Percentiles rank a stretch among this genome's conserved stretches.
These are phyloP conservation scores for Keqinozyma sinolaborantium DNA, from an alignment of 1,139 yeast genomes.

Conservation along the genomic window DNA sequence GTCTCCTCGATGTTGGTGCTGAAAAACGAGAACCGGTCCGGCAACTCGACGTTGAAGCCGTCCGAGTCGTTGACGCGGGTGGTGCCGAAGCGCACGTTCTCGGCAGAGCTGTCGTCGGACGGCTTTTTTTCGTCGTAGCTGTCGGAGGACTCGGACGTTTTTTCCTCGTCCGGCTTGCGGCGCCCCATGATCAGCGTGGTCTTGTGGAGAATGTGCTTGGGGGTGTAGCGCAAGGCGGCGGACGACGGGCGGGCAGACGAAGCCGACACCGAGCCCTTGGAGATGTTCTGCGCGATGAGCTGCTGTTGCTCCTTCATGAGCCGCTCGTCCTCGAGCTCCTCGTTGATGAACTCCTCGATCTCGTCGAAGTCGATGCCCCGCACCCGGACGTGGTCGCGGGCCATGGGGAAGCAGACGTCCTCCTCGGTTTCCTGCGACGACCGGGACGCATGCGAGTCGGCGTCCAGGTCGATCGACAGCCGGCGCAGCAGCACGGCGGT, in stretches of 20 bases:
- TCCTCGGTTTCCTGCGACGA: conserved; percentile 88
- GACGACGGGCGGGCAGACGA: conserved; percentile 14
- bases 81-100: conserved; percentile 32
- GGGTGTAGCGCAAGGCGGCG: conserved; percentile 67
- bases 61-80: conserved; percentile 25
- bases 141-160: conserved; percentile 25
- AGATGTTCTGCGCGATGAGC: conserved; percentile 22
- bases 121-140: conserved; percentile 11
- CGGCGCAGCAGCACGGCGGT: conserved; percentile 23
- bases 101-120: conserved; percentile 10
- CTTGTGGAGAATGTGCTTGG: conserved; percentile 30
- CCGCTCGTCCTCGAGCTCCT: conserved; percentile 33
- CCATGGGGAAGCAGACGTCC: conserved; percentile 96
- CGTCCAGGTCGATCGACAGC: conserved; percentile 54
- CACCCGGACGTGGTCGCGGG: conserved; percentile 63
- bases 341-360: conserved; percentile 68
- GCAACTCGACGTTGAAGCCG: conserved; percentile 17
- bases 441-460: conserved; percentile 68
- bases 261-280: conserved; percentile 5
- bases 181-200: conserved; percentile 8
- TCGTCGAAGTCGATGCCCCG: conserved; percentile 80
- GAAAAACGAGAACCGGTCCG: conserved; percentile 82
- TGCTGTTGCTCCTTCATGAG: conserved; percentile 27
- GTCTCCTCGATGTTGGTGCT: conserved; percentile 82
- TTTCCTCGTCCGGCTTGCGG: conserved; percentile 7